phyloP scores from a whole-genome alignment of 345 rosid genomes.

The Syzygium jambos region DNA sequence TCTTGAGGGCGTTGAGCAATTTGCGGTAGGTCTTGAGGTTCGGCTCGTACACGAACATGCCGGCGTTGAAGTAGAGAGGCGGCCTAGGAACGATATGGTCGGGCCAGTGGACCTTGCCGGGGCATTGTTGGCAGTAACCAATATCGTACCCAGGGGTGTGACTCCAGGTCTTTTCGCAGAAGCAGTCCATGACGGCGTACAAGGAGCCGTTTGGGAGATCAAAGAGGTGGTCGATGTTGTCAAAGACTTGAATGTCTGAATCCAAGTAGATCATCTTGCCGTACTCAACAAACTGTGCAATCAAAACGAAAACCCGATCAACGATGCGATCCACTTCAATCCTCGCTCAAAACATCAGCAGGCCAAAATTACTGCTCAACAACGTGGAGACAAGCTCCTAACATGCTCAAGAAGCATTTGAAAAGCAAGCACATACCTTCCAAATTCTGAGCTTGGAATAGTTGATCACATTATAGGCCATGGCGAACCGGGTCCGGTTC shows the following conservation, averaged over 20 bases:
- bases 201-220: conserved; percentile 18
- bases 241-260: conserved; percentile 28
- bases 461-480: conserved; percentile 19
- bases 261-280: conserved; percentile 26
- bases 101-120: conserved; percentile 5
- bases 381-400: neutral
- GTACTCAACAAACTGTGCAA: conserved; percentile 27
- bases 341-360: no score
- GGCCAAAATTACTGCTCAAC: no score
- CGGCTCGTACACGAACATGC: conserved; percentile 37
- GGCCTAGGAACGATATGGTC: conserved; percentile 10
- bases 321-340: neutral
- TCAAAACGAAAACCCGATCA: neutral
- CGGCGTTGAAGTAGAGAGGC: conserved; percentile 40
- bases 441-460: conserved; percentile 39
- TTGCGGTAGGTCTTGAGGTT: conserved; percentile 9
- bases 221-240: conserved; percentile 30
- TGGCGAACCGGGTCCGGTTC: neutral
- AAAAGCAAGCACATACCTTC: conserved; percentile 11
- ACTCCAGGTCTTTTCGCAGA: conserved; percentile 40
- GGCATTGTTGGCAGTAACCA: conserved; percentile 45
- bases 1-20: conserved; percentile 16
- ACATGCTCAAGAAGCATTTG: neutral
- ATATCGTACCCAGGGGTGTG: conserved; percentile 25
- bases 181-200: conserved; percentile 43